Base-by-base conservation (phyloP, 164 flowering plant genomes). In the Berberis vulgaris region DNA sequence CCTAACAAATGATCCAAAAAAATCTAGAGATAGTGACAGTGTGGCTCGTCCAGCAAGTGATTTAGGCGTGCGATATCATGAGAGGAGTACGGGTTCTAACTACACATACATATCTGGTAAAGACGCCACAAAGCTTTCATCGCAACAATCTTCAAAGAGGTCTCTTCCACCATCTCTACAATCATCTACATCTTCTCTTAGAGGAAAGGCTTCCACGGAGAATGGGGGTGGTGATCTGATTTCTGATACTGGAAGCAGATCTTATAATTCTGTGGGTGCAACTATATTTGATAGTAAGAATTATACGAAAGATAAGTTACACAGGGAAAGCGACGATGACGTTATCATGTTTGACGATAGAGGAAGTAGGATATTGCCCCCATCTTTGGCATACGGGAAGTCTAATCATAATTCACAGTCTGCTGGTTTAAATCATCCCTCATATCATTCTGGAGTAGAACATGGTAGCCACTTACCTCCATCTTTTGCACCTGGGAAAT, bases 291-390 rank as follows among this genome's bases (percentile, higher is more conserved):
- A 68, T 64, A 50, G 57, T 44, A 77, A 71, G 67, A 58, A 68
- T 62, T 67, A 74, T 64, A 54, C 69, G 54, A 71, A 63, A 63
- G 79, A 71, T 59, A 62, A 52, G 52, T 68, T 61, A 44, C 65
- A 65, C 56, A 58, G 74, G 72, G 71, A 62, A 65, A 69, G 41
- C 62, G 72, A 67, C 47, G 84, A 79, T 69, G 83, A 77, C 6
- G 44, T 73, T 60, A 10, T 67, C 45, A 72, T 79, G 73, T 68
- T 73, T 73, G 84, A 80, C 38, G 75, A 59, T 9, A 71, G 64
- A 67, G 75, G 82, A 50, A 71, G 57, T 67, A 84, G 93, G 78
- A 45, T 75, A 12, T 75, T 84, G 26, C 94, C 96, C 64, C 69
- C 77, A 41, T 74, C 91, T 60, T 65, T 85, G 78, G 62, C 65